Conservation (phyloP, 2,329 filamentous ascomycete species). For the Verticillium longisporum region DNA sequence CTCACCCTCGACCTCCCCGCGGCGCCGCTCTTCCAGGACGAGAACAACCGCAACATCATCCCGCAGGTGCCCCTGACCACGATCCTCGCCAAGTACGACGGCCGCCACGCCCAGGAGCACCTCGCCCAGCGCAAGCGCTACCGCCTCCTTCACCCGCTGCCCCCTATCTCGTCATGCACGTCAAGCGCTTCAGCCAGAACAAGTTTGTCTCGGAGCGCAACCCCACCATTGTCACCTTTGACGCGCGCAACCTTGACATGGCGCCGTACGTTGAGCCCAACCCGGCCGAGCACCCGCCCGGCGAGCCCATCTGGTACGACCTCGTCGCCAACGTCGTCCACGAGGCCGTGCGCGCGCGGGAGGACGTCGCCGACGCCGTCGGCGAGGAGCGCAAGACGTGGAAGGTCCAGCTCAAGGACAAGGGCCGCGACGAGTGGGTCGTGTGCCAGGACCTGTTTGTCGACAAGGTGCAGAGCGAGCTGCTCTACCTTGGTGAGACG, state of each 20-base stretch:
- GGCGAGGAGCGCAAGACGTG: conserved; percentile 84
- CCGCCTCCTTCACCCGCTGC: conserved; percentile 81
- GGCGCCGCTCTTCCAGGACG: conserved; percentile 92
- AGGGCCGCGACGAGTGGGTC: conserved; percentile 79
- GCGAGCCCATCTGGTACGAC: conserved; percentile 89
- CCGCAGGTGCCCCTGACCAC: conserved; percentile 79
- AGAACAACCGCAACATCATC: conserved; percentile 92
- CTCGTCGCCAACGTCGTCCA: conserved; percentile 91
- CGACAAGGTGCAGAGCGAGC: conserved; percentile 79
- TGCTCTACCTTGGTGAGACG: conserved; percentile 86
- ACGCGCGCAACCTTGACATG: conserved; percentile 76
- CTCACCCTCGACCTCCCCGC: conserved; percentile 89
- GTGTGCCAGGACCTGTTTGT: conserved; percentile 93
- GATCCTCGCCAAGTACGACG: conserved; percentile 90
- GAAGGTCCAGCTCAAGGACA: conserved; percentile 85
- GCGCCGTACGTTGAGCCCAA: conserved; percentile 88
- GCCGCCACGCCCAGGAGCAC: conserved; percentile 78
- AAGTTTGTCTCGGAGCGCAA: conserved; percentile 96
- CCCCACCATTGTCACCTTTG: conserved; percentile 96
- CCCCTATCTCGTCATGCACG: conserved; percentile 85
- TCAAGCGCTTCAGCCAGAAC: conserved; percentile 95
- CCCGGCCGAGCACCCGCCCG: conserved; percentile 58
- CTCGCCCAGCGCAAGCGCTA: conserved; percentile 84
- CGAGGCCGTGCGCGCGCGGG: conserved; percentile 67
- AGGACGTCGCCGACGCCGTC: conserved; percentile 76